Evolutionary conservation across 192 early-diverging fungal species (phyloP).

Genomic region (Backusella morwellensis): DNA sequence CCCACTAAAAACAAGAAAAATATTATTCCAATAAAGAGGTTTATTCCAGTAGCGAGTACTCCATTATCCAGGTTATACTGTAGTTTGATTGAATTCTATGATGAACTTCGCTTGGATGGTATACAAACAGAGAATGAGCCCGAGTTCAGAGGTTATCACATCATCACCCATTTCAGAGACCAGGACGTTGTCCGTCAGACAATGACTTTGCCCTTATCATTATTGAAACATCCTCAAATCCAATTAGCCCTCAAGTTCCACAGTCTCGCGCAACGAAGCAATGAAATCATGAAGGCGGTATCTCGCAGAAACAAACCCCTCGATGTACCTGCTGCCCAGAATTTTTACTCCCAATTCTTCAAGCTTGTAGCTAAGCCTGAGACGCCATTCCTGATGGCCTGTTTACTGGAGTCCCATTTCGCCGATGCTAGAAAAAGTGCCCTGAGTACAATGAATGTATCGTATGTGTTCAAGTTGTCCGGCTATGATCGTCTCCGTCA

Average conservation of each 20-base stretch:
- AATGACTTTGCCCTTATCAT: conserved; percentile 50
- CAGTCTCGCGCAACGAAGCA: conserved; percentile 52
- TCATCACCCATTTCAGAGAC: conserved; percentile 72
- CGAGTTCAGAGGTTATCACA: conserved; percentile 89
- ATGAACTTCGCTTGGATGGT: conserved; percentile 61
- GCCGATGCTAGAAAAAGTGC: too few species aligned
- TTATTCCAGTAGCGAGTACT: too few species aligned
- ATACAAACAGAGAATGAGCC: conserved; percentile 72
- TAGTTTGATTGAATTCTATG: conserved; percentile 84
- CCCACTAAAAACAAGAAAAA: too few species aligned
- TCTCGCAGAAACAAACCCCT: conserved; percentile 40
- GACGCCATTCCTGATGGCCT: conserved; percentile 72
- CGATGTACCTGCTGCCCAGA: conserved; percentile 57
- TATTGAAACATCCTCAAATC: conserved; percentile 63
- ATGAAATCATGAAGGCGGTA: conserved; percentile 37
- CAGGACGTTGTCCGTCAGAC: conserved; percentile 67
- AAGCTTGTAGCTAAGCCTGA: conserved; percentile 51
- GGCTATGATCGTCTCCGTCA: too few species aligned
- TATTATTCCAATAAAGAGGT: too few species aligned
- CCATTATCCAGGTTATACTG: too few species aligned
- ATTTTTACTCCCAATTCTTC: conserved; percentile 74
- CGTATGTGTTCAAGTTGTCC: too few species aligned
- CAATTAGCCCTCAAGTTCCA: conserved; percentile 71
- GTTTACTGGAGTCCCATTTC: too few species aligned
- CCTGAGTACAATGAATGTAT: too few species aligned